These are phyloP conservation scores for Ophiostoma himal-ulmi DNA, from an alignment of 2,329 filamentous ascomycete genomes.

Conservation along the genomic window DNA sequence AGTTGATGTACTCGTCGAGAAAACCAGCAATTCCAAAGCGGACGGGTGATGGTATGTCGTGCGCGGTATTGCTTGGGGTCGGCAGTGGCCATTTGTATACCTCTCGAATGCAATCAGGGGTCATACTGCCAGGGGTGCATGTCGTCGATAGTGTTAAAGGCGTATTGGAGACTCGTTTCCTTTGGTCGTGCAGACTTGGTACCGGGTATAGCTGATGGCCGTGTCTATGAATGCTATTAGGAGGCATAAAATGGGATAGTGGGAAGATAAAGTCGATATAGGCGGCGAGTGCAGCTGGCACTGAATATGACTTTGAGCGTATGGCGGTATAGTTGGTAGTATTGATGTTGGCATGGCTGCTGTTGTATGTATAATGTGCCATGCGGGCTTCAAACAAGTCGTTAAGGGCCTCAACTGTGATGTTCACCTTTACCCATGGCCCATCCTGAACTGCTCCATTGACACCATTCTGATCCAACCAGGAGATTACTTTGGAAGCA, in stretches of 20 bases:
- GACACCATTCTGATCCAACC: slow-evolving; percentile 40
- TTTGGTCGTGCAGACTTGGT: neutral
- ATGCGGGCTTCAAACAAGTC: slow-evolving; percentile 40
- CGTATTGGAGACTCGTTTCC: neutral
- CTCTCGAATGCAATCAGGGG: slow-evolving; percentile 38
- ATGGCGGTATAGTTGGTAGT: slow-evolving; percentile 33
- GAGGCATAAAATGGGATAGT: slow-evolving; percentile 45
- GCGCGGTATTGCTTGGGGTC: slow-evolving; percentile 9
- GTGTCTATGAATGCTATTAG: slow-evolving; percentile 23
- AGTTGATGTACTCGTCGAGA: slow-evolving; percentile 44
- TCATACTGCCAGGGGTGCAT: slow-evolving; percentile 33
- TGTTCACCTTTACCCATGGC: slow-evolving; percentile 41
- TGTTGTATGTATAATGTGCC: slow-evolving; percentile 38
- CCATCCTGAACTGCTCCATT: slow-evolving; percentile 32
- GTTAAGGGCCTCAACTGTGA: slow-evolving; percentile 38
- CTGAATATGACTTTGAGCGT: slow-evolving; percentile 41
- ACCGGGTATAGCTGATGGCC: too few relatives aligned
- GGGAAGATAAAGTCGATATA: slow-evolving; percentile 45
- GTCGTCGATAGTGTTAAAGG: neutral
- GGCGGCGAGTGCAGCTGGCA: slow-evolving; percentile 38
- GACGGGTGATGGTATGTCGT: slow-evolving; percentile 30
- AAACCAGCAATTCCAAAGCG: slow-evolving; percentile 46
- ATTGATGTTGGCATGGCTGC: slow-evolving; percentile 23
- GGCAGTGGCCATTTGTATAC: slow-evolving; percentile 40
- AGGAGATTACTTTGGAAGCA: slow-evolving; percentile 36